A percentile compares a stretch with the other conserved stretches of the same genome.
phyloP scores from a whole-genome alignment of 768 basidiomycete species.

The Phylloporus sp. region DNA sequence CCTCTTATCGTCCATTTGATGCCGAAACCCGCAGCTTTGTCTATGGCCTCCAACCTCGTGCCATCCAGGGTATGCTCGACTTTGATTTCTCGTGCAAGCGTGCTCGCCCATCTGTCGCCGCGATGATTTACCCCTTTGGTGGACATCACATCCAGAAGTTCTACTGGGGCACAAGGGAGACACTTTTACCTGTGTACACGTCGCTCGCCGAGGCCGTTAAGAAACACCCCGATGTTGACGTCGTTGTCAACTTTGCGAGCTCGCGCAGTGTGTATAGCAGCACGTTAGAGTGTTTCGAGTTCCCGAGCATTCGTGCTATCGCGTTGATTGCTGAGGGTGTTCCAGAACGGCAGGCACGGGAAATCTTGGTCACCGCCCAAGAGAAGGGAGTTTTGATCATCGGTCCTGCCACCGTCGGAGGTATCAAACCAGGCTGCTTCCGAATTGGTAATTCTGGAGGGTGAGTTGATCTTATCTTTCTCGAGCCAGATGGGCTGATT shows the following conservation, averaged over 20 bases:
- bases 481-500: slow-evolving; percentile 2
- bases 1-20: slow-evolving; percentile 90
- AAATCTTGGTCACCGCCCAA: slow-evolving; percentile 87
- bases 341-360: slow-evolving; percentile 94
- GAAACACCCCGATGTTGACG: slow-evolving; percentile 96
- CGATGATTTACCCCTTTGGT: slow-evolving; percentile 99
- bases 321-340: slow-evolving; percentile 99
- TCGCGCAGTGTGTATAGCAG: slow-evolving; percentile 92
- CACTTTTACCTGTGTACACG: slow-evolving; percentile 96
- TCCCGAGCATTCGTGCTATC: slow-evolving; percentile 45
- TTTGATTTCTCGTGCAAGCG: slow-evolving; percentile 99
- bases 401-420: slow-evolving; percentile 97
- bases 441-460: slow-evolving; percentile 99
- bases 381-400: slow-evolving; percentile 87
- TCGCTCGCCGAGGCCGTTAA: slow-evolving; percentile 82
- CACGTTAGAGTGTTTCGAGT: slow-evolving; percentile 85
- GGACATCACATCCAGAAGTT: slow-evolving; percentile 99
- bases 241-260: slow-evolving; percentile 97
- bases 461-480: slow-evolving; percentile 39
- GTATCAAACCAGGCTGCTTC: slow-evolving; percentile 99
- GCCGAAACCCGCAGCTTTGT: slow-evolving; percentile 93
- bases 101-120: slow-evolving; percentile 85
- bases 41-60: slow-evolving; percentile 97
- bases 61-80: slow-evolving; percentile 98
- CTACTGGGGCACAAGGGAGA: slow-evolving; percentile 99